Percentiles rank a stretch among this genome's conserved stretches.
Evolutionary conservation across 495 filamentous ascomycete species (phyloP).

Genomic region (Antarctomyces pellizariae): DNA sequence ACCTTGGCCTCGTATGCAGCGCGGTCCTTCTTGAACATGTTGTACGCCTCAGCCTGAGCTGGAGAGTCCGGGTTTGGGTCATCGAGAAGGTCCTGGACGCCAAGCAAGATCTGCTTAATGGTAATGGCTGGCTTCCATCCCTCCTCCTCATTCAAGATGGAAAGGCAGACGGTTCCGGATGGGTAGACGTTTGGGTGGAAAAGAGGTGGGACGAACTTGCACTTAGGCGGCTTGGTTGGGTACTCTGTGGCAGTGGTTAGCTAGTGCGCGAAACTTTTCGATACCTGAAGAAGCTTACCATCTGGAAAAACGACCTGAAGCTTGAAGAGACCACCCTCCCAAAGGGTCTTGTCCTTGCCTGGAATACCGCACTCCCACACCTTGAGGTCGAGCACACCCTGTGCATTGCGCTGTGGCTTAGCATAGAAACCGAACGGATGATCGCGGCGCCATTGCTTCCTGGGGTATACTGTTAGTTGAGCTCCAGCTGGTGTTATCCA

Average conservation of each 20-base stretch:
- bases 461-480: too few species aligned
- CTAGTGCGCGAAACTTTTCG: conserved; percentile 1
- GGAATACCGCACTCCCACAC: conserved; percentile 91
- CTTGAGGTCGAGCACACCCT: conserved; percentile 79
- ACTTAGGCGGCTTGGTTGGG: conserved; percentile 96
- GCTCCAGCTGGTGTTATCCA: background rate
- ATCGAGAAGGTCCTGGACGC: conserved; percentile 84
- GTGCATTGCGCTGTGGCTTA: conserved; percentile 52
- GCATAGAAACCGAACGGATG: conserved; percentile 97
- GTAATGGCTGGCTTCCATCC: conserved; percentile 97
- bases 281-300: conserved; percentile 29
- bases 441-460: conserved; percentile 90
- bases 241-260: conserved; percentile 43
- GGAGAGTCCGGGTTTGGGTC: conserved; percentile 95
- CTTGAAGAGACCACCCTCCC: conserved; percentile 93
- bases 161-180: conserved; percentile 90
- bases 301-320: conserved; percentile 83
- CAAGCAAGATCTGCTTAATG: conserved; percentile 87
- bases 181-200: conserved; percentile 99
- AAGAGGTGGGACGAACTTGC: conserved; percentile 89
- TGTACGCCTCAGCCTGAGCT: conserved; percentile 93
- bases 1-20: conserved; percentile 73
- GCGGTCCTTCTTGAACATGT: conserved; percentile 81
- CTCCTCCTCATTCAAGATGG: conserved; percentile 95
- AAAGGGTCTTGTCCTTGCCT: conserved; percentile 84